Evolutionary conservation across 2,329 filamentous ascomycete species (phyloP).

Genomic region (Hypoxylon sp.): DNA sequence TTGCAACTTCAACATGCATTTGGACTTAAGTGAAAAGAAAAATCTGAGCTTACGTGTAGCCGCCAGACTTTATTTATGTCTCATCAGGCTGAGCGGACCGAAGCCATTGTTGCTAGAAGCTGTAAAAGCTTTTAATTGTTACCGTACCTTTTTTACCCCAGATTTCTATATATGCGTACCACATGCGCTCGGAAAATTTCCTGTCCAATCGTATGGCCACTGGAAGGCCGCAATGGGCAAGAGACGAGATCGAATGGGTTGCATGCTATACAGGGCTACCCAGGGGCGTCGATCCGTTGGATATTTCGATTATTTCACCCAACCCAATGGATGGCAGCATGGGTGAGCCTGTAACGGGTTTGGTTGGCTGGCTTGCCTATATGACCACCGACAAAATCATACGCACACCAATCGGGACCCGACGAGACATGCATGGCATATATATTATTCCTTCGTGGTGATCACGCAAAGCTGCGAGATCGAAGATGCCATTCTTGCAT

Average conservation of each 20-base stretch:
- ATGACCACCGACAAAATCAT: slow-evolving; percentile 4
- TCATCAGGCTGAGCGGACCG: slow-evolving; percentile 38
- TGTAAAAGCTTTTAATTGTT: slow-evolving; percentile 2
- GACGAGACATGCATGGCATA: slow-evolving; percentile 4
- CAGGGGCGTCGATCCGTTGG: slow-evolving; percentile 32
- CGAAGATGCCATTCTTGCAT: slow-evolving; percentile 30
- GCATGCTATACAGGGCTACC: slow-evolving; percentile 27
- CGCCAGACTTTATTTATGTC: slow-evolving; percentile 21
- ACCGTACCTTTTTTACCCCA: slow-evolving; percentile 31
- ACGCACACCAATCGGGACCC: slow-evolving; percentile 25
- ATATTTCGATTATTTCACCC: slow-evolving; percentile 34
- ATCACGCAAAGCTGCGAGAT: slow-evolving; percentile 40
- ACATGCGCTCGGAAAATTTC: slow-evolving; percentile 37
- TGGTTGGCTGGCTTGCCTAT: slow-evolving; percentile 24
- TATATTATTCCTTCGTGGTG: slow-evolving; percentile 13
- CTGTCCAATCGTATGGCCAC: slow-evolving; percentile 33
- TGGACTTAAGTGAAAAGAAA: neutral
- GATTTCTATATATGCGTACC: slow-evolving; percentile 32
- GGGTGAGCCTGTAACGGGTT: neutral
- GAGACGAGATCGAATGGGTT: slow-evolving; percentile 20
- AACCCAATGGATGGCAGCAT: slow-evolving; percentile 30
- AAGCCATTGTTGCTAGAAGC: neutral
- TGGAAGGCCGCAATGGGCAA: slow-evolving; percentile 31
- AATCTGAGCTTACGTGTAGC: slow-evolving; percentile 9
- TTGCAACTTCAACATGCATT: slow-evolving; percentile 22